Conservation (phyloP, 305 asterid genomes). For the Solanum hybrid region DNA sequence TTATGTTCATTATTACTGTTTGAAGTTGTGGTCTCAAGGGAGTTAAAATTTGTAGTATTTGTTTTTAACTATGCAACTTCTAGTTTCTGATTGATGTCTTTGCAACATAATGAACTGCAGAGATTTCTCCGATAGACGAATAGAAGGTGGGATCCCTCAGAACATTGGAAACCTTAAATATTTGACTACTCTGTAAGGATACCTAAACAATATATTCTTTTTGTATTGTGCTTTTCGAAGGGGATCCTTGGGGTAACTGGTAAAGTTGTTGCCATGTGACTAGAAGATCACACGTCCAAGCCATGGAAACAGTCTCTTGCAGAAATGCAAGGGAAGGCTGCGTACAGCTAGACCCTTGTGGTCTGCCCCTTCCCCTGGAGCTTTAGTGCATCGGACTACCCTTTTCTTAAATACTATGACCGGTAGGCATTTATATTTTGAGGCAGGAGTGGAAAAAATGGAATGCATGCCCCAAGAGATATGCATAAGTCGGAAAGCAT, state of each 20-base stretch:
- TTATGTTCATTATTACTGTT: neutral
- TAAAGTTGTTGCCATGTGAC: neutral
- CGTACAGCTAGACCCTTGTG: neutral
- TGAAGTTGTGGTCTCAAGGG: neutral
- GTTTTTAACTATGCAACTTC: neutral
- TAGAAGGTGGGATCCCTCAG: neutral
- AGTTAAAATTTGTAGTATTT: neutral
- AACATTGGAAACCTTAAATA: neutral
- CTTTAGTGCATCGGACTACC: neutral
- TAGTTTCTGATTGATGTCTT: neutral
- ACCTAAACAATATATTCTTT: neutral
- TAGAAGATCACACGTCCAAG: neutral
- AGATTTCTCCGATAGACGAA: neutral
- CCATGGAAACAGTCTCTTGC: neutral
- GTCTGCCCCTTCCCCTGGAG: neutral
- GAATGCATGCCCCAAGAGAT: neutral
- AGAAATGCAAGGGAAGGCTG: neutral
- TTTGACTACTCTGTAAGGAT: neutral
- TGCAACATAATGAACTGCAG: neutral
- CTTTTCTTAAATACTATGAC: neutral
- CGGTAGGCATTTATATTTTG: neutral
- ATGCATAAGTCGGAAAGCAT: neutral
- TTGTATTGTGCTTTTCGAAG: neutral
- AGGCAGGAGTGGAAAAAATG: neutral
- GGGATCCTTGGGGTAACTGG: neutral